Percentiles rank a stretch among this genome's conserved stretches.
phyloP scores from a whole-genome alignment of 2,329 filamentous ascomycete genomes.

The Cercospora beticola region DNA sequence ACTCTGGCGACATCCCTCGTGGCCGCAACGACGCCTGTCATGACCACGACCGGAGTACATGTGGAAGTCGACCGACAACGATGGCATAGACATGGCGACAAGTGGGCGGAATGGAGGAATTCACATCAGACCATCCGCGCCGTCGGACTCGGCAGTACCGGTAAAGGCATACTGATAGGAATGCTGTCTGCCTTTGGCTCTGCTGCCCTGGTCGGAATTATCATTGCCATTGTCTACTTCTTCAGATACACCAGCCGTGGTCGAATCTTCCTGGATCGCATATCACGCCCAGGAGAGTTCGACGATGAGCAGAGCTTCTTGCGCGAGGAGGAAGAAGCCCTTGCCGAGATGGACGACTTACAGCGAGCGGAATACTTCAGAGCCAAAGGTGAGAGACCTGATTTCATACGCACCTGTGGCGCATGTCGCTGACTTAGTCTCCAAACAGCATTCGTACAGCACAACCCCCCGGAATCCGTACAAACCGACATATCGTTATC shows the following conservation, averaged over 20 bases:
- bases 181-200: constrained; percentile 92
- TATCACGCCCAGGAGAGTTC: constrained; percentile 91
- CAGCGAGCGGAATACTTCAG: constrained; percentile 85
- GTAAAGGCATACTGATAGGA: constrained; percentile 86
- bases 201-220: constrained; percentile 75
- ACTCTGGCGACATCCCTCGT: constrained; percentile 14
- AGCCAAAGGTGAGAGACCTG: constrained; percentile 73
- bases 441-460: constrained; percentile 78
- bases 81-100: constrained; percentile 14
- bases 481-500: constrained; percentile 97
- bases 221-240: constrained; percentile 84
- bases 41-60: background rate
- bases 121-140: constrained; percentile 11
- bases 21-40: background rate
- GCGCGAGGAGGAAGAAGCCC: constrained; percentile 88
- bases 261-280: constrained; percentile 87
- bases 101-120: constrained; percentile 12
- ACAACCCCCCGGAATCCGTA: constrained; percentile 89
- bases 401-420: background rate
- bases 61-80: constrained; percentile 1
- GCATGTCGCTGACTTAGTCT: constrained; percentile 28
- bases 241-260: constrained; percentile 87
- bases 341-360: constrained; percentile 95
- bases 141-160: constrained; percentile 40
- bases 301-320: constrained; percentile 96